Percentiles rank a stretch among this genome's conserved stretches.
phyloP scores from a whole-genome alignment of 345 rosid genomes.

The Eucalyptus dawsonii region DNA sequence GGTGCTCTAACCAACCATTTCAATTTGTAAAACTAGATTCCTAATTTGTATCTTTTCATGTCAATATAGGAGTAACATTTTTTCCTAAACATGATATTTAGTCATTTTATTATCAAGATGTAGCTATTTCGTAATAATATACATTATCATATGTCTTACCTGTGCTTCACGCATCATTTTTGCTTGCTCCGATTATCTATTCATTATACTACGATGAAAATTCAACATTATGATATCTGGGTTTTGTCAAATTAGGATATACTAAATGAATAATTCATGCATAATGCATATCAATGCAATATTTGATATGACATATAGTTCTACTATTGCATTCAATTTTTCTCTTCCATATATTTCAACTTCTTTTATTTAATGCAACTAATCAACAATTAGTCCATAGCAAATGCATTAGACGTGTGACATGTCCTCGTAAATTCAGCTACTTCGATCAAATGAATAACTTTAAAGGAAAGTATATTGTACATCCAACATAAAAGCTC shows the following conservation, averaged over 20 bases:
- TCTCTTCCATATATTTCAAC: not conserved
- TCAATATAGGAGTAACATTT: not conserved
- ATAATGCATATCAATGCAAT: not conserved
- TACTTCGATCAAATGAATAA: not conserved
- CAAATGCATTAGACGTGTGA: not conserved
- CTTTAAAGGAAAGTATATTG: not conserved
- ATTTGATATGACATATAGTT: not conserved
- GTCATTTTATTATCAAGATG: not conserved
- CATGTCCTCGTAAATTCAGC: not conserved
- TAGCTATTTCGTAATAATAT: not conserved
- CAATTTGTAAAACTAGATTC: not conserved
- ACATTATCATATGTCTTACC: not conserved
- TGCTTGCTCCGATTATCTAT: not conserved
- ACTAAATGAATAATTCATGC: not conserved
- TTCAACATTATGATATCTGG: not conserved
- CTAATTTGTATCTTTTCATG: not conserved
- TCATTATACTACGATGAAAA: not conserved
- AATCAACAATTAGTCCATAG: not conserved
- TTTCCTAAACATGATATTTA: not conserved
- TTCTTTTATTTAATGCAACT: not conserved
- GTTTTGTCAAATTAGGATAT: not conserved
- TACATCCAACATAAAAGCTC: not conserved
- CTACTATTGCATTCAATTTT: not conserved
- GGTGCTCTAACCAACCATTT: not conserved
- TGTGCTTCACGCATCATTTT: not conserved